Percentiles rank a stretch among this genome's conserved stretches.
These are phyloP conservation scores for Athelia sp. DNA, from an alignment of 1,284 basidiomycete genomes.

Conservation along the genomic window DNA sequence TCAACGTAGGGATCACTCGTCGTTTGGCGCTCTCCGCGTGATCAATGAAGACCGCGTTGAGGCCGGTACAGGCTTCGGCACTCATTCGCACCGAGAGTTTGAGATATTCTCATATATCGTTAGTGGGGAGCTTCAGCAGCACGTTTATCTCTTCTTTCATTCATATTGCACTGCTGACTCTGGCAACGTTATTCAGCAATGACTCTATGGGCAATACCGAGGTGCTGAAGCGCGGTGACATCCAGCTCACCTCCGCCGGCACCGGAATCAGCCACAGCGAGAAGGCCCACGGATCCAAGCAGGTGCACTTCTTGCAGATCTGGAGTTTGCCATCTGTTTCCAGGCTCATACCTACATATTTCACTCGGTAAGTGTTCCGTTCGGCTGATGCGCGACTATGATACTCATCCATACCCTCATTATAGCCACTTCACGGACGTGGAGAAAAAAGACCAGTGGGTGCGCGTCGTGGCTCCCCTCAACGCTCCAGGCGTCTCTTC, in stretches of 20 bases:
- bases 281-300: slow-evolving; percentile 50
- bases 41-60: slow-evolving; percentile 91
- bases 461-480: slow-evolving; percentile 68
- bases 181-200: slow-evolving; percentile 38
- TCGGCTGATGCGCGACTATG: background rate
- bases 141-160: slow-evolving; percentile 18
- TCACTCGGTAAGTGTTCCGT: slow-evolving; percentile 47
- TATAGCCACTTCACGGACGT: slow-evolving; percentile 71
- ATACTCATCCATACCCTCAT: background rate
- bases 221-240: slow-evolving; percentile 79
- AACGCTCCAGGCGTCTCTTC: slow-evolving; percentile 47
- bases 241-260: slow-evolving; percentile 90
- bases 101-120: slow-evolving; percentile 92
- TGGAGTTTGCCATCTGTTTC: slow-evolving; percentile 68
- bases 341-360: slow-evolving; percentile 71
- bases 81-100: slow-evolving; percentile 80
- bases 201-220: slow-evolving; percentile 91
- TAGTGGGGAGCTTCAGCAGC: slow-evolving; percentile 77
- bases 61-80: slow-evolving; percentile 77
- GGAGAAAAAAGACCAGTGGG: slow-evolving; percentile 73
- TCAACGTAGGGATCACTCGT: slow-evolving; percentile 49
- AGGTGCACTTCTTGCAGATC: slow-evolving; percentile 84
- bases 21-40: slow-evolving; percentile 63
- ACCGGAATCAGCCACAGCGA: slow-evolving; percentile 89
- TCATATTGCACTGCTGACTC: slow-evolving; percentile 7